These are phyloP conservation scores for Glomus cerebriforme DNA, from an alignment of 192 early-diverging fungal species.

Conservation along the genomic window DNA sequence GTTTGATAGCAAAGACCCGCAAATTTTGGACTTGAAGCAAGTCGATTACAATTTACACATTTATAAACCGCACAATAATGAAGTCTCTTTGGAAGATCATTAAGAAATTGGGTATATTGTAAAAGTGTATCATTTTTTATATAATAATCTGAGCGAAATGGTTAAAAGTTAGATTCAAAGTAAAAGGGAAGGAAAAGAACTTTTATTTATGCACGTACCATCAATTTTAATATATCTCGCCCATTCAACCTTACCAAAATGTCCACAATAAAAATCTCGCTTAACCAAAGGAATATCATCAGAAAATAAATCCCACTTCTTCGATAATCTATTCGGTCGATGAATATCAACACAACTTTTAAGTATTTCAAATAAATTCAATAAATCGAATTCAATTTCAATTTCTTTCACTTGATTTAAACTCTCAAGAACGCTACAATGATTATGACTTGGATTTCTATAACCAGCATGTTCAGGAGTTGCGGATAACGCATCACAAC, in stretches of 20 bases:
- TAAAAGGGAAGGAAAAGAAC: no score
- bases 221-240: conserved; percentile 14
- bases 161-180: background rate
- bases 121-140: background rate
- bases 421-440: background rate
- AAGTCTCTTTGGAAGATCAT: conserved; percentile 6
- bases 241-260: conserved; percentile 6
- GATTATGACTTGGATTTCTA: background rate
- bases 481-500: background rate
- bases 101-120: conserved; percentile 2
- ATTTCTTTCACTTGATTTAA: conserved; percentile 1
- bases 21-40: background rate
- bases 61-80: background rate
- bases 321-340: background rate
- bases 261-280: background rate
- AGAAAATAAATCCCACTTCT: conserved; percentile 10
- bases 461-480: conserved; percentile 11
- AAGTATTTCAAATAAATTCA: conserved; percentile 16
- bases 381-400: conserved; percentile 1
- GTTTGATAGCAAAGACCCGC: background rate
- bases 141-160: background rate
- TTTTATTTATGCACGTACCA: background rate
- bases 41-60: background rate
- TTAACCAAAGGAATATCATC: background rate
- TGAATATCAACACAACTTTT: conserved; percentile 2